Evolutionary conservation across 2,329 filamentous ascomycete genomes (phyloP).

Genomic region (Fusarium robinianum): DNA sequence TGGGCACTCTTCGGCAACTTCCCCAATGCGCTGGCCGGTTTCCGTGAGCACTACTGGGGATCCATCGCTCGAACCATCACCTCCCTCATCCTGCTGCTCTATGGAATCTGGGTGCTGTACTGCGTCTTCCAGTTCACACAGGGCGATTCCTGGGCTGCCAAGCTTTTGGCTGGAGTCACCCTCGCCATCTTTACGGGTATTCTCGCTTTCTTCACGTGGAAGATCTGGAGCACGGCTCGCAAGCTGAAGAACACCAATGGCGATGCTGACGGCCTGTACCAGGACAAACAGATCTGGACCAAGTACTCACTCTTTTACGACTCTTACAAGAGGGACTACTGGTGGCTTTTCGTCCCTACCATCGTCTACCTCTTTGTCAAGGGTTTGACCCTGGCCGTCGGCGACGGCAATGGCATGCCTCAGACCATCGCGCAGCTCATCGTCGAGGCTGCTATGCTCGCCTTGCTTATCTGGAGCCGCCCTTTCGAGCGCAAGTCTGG

Average conservation of each 20-base stretch:
- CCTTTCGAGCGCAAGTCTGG: slow-evolving; percentile 86
- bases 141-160: slow-evolving; percentile 93
- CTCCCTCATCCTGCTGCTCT: slow-evolving; percentile 85
- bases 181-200: slow-evolving; percentile 79
- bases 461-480: slow-evolving; percentile 78
- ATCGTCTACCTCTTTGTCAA: slow-evolving; percentile 92
- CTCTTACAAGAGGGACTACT: slow-evolving; percentile 89
- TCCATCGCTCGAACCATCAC: slow-evolving; percentile 88
- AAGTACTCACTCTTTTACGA: slow-evolving; percentile 99
- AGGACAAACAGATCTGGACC: slow-evolving; percentile 87
- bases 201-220: slow-evolving; percentile 81
- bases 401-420: slow-evolving; percentile 80
- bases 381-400: slow-evolving; percentile 82
- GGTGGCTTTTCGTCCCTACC: slow-evolving; percentile 92
- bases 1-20: slow-evolving; percentile 92
- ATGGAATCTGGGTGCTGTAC: slow-evolving; percentile 94
- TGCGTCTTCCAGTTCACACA: slow-evolving; percentile 94
- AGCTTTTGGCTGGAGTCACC: slow-evolving; percentile 79
- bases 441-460: slow-evolving; percentile 79
- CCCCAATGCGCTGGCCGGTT: slow-evolving; percentile 76
- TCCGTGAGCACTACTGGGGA: slow-evolving; percentile 97
- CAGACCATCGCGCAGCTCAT: slow-evolving; percentile 81
- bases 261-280: slow-evolving; percentile 73
- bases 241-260: slow-evolving; percentile 77
- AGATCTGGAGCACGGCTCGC: slow-evolving; percentile 77